Percentiles rank a stretch among this genome's conserved stretches.
Conservation (phyloP, 2,329 filamentous ascomycete species). For the Aspergillus latus region DNA sequence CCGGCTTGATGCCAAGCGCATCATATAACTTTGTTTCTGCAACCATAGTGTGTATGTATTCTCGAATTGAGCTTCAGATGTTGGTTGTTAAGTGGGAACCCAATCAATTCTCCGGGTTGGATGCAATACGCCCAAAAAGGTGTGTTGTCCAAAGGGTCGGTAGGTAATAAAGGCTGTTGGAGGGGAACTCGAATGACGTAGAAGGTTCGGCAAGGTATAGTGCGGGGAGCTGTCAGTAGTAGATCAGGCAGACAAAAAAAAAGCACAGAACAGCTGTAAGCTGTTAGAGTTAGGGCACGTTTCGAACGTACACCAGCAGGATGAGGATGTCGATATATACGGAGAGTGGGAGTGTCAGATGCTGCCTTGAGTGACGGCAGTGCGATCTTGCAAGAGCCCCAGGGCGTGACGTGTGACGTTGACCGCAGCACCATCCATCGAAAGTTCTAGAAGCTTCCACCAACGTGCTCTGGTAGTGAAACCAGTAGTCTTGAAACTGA, state of each 20-base stretch:
- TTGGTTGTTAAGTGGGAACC: not conserved
- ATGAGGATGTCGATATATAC: not conserved
- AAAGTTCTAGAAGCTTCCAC: conserved; percentile 42
- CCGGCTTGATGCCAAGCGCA: conserved; percentile 72
- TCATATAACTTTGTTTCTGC: conserved; percentile 97
- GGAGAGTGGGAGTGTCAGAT: not conserved
- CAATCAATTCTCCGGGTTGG: not conserved
- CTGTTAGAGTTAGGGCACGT: conserved; percentile 2
- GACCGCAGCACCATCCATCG: conserved; percentile 23
- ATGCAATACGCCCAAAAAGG: not conserved
- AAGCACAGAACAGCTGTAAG: not conserved
- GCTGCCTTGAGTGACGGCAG: conserved; percentile 15
- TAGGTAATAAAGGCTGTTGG: conserved; percentile 2
- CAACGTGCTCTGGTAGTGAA: not conserved
- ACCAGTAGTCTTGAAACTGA: not conserved
- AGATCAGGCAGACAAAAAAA: not conserved
- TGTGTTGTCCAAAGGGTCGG: not conserved
- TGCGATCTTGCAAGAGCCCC: conserved; percentile 12
- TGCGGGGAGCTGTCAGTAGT: conserved; percentile 6
- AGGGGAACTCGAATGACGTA: conserved; percentile 33
- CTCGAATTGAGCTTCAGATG: conserved; percentile 11
- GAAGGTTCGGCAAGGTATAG: conserved; percentile 29
- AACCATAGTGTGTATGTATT: conserved; percentile 62
- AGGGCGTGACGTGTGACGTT: conserved; percentile 36
- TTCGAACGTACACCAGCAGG: not conserved